Evolutionary conservation across 768 basidiomycete genomes (phyloP).

Genomic region (Pisolithus sp.): DNA sequence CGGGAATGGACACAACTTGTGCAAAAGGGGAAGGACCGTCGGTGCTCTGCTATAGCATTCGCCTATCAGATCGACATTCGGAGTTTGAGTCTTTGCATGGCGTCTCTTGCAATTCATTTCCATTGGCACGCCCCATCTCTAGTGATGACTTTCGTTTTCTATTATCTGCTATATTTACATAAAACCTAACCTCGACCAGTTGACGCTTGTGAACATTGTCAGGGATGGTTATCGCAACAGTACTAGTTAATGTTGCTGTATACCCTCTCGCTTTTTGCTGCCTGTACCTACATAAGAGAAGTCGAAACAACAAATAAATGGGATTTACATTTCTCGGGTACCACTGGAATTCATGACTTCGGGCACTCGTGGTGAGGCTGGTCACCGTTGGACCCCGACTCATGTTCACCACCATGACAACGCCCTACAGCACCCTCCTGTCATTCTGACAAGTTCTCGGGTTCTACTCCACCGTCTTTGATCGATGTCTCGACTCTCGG

Average conservation of each 20-base stretch:
- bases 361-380: no score
- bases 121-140: not conserved
- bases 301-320: not conserved
- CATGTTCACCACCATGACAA: no score
- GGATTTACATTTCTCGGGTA: not conserved
- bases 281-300: not conserved
- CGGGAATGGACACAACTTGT: slow-evolving; percentile 73
- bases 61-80: not conserved
- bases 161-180: not conserved
- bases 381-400: no score
- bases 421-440: no score
- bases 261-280: not conserved
- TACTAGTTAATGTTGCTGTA: not conserved
- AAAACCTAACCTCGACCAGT: no score
- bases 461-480: no score
- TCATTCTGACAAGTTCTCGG: no score
- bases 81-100: not conserved
- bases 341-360: no score
- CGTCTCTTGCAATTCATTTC: slow-evolving; percentile 3
- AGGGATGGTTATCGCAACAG: not conserved
- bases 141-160: not conserved
- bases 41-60: slow-evolving; percentile 47
- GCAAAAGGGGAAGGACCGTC: slow-evolving; percentile 52
- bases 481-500: no score
- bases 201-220: not conserved